Conservation (phyloP, 352 stramenopile genomes). For the Pythium rhizo-oryzae region DNA sequence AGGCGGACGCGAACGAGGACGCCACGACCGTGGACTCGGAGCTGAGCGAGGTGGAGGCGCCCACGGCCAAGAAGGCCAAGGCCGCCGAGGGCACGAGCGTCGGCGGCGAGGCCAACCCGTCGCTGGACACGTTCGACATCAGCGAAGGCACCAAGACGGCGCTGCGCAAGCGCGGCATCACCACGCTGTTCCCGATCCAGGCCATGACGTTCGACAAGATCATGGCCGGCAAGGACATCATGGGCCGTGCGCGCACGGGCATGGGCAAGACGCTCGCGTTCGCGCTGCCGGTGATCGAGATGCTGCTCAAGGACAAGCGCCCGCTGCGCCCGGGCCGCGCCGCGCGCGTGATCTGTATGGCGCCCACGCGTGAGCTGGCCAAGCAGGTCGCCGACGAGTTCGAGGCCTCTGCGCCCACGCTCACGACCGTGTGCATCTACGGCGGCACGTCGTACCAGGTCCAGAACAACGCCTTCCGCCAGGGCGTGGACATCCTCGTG, state of each 20-base stretch:
- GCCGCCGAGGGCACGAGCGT: slow-evolving; percentile 33
- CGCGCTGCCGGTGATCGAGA: slow-evolving; percentile 94
- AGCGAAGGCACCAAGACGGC: slow-evolving; percentile 56
- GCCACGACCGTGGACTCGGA: slow-evolving; percentile 47
- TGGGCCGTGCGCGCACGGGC: slow-evolving; percentile 96
- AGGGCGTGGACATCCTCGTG: slow-evolving; percentile 92
- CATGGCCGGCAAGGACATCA: slow-evolving; percentile 95
- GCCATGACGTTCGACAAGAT: slow-evolving; percentile 96
- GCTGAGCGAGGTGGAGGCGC: slow-evolving; percentile 55
- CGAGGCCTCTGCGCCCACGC: slow-evolving; percentile 70
- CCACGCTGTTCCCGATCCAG: slow-evolving; percentile 92
- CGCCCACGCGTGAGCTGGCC: slow-evolving; percentile 97
- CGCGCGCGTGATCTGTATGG: slow-evolving; percentile 96
- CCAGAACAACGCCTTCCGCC: slow-evolving; percentile 89
- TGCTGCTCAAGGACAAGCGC: slow-evolving; percentile 86
- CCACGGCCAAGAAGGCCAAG: slow-evolving; percentile 39
- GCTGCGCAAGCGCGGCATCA: slow-evolving; percentile 81
- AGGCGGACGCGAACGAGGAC: slow-evolving; percentile 23
- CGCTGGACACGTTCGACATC: slow-evolving; percentile 75
- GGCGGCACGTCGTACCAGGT: slow-evolving; percentile 90
- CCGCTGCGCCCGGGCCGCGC: slow-evolving; percentile 68
- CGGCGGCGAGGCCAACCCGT: slow-evolving; percentile 62
- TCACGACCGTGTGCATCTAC: slow-evolving; percentile 92
- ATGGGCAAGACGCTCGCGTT: slow-evolving; percentile 99
- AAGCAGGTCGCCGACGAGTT: slow-evolving; percentile 96